phyloP scores from a whole-genome alignment of 1,284 basidiomycete species.

The Marasmius oreades region DNA sequence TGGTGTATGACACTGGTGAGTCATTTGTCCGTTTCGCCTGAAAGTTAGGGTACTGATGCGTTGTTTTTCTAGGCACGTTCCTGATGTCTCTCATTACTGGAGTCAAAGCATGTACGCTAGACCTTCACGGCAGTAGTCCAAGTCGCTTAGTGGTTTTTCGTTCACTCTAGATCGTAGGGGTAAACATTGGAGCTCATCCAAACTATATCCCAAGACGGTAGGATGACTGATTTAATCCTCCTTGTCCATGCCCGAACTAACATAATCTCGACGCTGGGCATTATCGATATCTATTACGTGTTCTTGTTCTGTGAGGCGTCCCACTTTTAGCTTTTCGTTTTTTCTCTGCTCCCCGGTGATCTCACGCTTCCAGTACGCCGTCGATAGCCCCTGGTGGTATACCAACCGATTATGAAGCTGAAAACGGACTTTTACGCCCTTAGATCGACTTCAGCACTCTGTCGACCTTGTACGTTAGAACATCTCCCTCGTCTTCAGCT shows the following conservation, averaged over 20 bases:
- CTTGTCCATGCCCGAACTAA: neutral
- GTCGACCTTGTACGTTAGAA: neutral
- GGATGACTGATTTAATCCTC: neutral
- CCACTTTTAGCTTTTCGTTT: neutral
- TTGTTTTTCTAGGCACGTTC: neutral
- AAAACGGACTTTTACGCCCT: too few species aligned
- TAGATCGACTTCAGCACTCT: neutral
- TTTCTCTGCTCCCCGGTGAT: neutral
- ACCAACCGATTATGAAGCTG: too few species aligned
- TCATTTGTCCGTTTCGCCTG: neutral
- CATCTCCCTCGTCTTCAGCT: neutral
- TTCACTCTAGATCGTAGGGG: neutral
- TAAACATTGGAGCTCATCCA: neutral
- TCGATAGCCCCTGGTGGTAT: too few species aligned
- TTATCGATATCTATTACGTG: neutral
- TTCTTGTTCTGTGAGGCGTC: neutral
- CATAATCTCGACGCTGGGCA: too few species aligned
- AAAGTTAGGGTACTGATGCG: too few species aligned
- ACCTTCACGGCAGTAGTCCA: neutral
- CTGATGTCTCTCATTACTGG: neutral
- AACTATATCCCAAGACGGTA: neutral
- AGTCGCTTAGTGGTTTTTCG: too few species aligned
- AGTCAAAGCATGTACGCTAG: neutral
- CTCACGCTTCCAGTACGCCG: too few species aligned
- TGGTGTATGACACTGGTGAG: slow-evolving; percentile 1